Base-by-base conservation (phyloP, 1,284 basidiomycete species). In the Rhodotorula sp. region DNA sequence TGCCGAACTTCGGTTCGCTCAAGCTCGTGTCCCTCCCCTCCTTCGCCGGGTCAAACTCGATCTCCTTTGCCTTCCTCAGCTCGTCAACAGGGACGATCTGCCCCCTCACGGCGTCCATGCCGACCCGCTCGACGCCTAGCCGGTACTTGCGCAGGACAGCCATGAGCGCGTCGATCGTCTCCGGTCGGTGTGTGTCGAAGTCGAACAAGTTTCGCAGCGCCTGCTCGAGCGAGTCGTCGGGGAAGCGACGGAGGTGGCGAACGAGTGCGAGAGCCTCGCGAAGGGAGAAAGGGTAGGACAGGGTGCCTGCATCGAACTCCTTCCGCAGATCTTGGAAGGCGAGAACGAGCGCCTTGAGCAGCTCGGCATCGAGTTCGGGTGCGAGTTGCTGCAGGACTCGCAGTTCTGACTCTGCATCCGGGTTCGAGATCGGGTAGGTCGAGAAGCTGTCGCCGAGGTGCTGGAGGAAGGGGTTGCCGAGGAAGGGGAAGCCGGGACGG, bases 251-350 rank as follows among this genome's bases (percentile, higher is more conserved):
- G 61, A 81, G 70, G 70, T 81, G 81, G 20, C 79, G 78, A 1
- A 79, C 79, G 34, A 81, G 69, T 53, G 80, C 79, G 56, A 81
- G 76, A 47, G 81, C 70, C 64, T 81, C 81, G 32, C 80, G 78
- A 10, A 81, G 75, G 1, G 76, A 78, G 69, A 80, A 81, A 2
- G 80, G 80, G 63, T 81, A 80, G 6, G 71, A 47, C 24, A 75
- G 53, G 0, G 53, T 63, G 34, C 62, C 46, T 9, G 34, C 34
- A 15, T 72, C 80, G 61, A 81, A 81, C 8, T 78, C 79, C 22
- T 72, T 72, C 36, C 80, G 77, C 7, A 81, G 72, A 53, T 81
- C 80, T 55, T 78, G 76, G 74, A 81, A 80, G 2, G 80, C 79
- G 0, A 76, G 67, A 36, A 79, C 79, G 29, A 81, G 77, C 22